Base-by-base conservation (phyloP, 805 yeast genomes). In the Cyberlindnera bimundalis region DNA sequence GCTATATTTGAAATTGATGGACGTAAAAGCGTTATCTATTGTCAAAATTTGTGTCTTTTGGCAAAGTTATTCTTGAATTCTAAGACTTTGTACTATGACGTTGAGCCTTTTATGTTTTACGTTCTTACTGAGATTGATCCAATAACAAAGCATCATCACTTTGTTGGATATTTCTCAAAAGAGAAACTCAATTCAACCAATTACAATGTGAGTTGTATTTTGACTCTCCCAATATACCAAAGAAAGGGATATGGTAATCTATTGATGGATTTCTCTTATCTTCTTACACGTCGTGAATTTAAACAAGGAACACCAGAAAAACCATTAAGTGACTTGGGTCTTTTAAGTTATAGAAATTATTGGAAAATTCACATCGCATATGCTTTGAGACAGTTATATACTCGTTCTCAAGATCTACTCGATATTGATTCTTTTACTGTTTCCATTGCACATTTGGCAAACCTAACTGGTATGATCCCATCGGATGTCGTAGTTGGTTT, bases 1-100 rank as follows among this genome's bases (percentile, higher is more conserved):
- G 78, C 95, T 33, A 73, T 93, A 28, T 93, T 90, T 76, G 98
- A 93, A 61, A 80, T 93, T 15, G 98, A 93, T 57, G 99, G 99
- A 0, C 68, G 95, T 26, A 84, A 84, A 47, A 80, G 84, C 53
- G 80, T 81, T 13, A 72, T 75, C 37, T 91, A 84, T 57, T 89
- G 97, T 62, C 96, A 89, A 59, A 89, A 88, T 58, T 64, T 93
- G 40, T 93, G 99, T 66, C 68, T 91, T 31, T 62, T 93, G 50
- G 96, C 97, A 3, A 93, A 91, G 59, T 65, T 89, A 44, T 93
- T 90, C 55, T 69, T 93, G 37, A 87, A 90, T 60, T 87, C 96
- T 2, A 93, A 93, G 58, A 88, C 97, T 0, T 67, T 93, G 37
- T 90, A 89, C 58, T 88, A 88, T 58, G 98, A 93, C 56, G 98